Evolutionary conservation across 176 grass and related monocot genomes (phyloP).

Genomic region (Urochloa ruziziensis): DNA sequence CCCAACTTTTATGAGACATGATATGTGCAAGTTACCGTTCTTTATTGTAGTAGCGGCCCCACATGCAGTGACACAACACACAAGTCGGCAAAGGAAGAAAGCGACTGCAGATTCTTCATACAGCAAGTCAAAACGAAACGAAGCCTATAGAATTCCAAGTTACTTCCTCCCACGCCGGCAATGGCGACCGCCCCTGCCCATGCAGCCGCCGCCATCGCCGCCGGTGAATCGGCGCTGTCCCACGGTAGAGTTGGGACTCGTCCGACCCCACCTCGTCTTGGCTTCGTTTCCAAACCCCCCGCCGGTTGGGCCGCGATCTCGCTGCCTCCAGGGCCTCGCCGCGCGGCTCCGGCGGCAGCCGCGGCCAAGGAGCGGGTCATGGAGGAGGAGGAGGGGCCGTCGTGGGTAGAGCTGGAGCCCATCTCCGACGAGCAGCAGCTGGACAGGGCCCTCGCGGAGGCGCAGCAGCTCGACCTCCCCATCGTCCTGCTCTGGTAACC

Average conservation of each 20-base stretch:
- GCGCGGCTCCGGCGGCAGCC: background rate
- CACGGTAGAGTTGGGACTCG: background rate
- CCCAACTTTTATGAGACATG: background rate
- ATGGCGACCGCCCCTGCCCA: constrained; percentile 29
- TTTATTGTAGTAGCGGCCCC: background rate
- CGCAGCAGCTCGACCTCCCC: constrained; percentile 55
- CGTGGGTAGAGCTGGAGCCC: constrained; percentile 57
- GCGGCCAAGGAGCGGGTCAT: constrained; percentile 16
- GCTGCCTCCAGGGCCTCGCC: constrained; percentile 1
- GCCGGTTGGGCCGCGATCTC: constrained; percentile 31
- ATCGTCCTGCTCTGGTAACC: constrained; percentile 72
- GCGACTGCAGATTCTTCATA: background rate
- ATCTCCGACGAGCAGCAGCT: constrained; percentile 72
- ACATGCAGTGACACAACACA: constrained; percentile 7
- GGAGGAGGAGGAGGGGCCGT: constrained; percentile 33
- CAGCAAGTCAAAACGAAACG: background rate
- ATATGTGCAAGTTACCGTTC: background rate
- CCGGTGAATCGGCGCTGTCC: background rate
- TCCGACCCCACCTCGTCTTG: background rate
- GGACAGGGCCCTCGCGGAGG: constrained; percentile 59
- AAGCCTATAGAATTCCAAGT: background rate
- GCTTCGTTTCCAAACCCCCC: constrained; percentile 14
- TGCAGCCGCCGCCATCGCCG: background rate
- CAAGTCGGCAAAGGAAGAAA: background rate
- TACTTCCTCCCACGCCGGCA: background rate